Evolutionary conservation across 1,284 basidiomycete genomes (phyloP).

Genomic region (Sanghuangporus baumii): DNA sequence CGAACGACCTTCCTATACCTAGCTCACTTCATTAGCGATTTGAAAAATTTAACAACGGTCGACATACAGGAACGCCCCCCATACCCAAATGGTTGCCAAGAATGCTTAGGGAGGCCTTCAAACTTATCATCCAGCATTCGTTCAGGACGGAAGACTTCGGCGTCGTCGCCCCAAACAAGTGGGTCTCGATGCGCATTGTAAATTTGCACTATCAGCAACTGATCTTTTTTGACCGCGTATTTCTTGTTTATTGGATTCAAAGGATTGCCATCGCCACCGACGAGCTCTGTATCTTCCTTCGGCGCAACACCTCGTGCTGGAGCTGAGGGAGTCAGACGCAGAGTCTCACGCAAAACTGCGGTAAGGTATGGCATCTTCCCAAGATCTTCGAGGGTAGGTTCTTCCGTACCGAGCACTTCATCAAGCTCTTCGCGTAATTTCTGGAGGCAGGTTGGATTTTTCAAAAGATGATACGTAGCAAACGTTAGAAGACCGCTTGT

Average conservation of each 20-base stretch:
- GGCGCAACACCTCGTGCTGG: constrained; percentile 31
- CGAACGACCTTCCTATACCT: constrained; percentile 37
- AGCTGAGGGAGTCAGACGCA: constrained; percentile 41
- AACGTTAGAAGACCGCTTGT: constrained; percentile 40
- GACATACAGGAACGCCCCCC: constrained; percentile 34
- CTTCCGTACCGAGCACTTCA: constrained; percentile 34
- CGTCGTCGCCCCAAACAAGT: constrained; percentile 45
- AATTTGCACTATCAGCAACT: constrained; percentile 29
- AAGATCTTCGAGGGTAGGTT: constrained; percentile 34
- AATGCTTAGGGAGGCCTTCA: constrained; percentile 38
- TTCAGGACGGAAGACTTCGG: constrained; percentile 38
- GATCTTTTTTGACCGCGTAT: constrained; percentile 35
- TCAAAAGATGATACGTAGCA: constrained; percentile 39
- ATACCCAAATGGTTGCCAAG: constrained; percentile 43
- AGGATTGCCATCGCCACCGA: constrained; percentile 26
- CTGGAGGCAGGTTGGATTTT: constrained; percentile 37
- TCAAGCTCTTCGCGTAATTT: constrained; percentile 44
- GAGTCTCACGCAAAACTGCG: constrained; percentile 43
- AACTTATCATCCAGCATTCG: constrained; percentile 44
- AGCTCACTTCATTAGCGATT: no score
- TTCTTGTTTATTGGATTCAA: constrained; percentile 22
- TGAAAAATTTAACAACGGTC: no score
- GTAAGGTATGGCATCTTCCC: constrained; percentile 38
- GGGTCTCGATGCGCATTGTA: constrained; percentile 38
- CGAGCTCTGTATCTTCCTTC: constrained; percentile 33